phyloP scores from a whole-genome alignment of 345 rosid genomes.

The Gossypium ekmanianum region DNA sequence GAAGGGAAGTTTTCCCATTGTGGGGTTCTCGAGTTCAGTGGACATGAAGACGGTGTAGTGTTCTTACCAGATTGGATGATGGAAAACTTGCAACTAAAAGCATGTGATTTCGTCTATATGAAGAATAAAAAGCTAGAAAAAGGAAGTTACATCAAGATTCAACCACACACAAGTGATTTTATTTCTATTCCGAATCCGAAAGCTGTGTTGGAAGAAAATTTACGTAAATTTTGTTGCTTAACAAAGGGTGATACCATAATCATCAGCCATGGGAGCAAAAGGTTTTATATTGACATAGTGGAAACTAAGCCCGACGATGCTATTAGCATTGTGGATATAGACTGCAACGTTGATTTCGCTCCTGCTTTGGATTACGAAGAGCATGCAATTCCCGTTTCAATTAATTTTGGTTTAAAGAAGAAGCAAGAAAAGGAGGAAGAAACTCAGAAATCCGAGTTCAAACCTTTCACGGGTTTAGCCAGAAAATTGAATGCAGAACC shows the following conservation, averaged over 20 bases:
- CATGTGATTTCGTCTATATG: conserved; percentile 5
- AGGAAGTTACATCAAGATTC: conserved; percentile 22
- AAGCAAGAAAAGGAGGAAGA: background rate
- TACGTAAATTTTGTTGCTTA: conserved; percentile 23
- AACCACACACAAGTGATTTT: conserved; percentile 29
- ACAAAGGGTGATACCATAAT: conserved; percentile 29
- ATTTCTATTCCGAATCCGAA: conserved; percentile 18
- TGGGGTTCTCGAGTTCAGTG: conserved; percentile 30
- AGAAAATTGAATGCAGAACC: background rate
- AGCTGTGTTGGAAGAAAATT: conserved; percentile 19
- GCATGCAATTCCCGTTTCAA: conserved; percentile 4
- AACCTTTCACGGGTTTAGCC: conserved; percentile 4
- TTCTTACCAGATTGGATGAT: conserved; percentile 29
- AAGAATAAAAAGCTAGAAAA: conserved; percentile 11
- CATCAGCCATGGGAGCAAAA: conserved; percentile 14
- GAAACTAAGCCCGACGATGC: conserved; percentile 27
- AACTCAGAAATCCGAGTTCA: background rate
- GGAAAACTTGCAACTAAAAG: conserved; percentile 23
- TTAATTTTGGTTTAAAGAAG: background rate
- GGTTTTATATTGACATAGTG: conserved; percentile 11
- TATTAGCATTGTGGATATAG: conserved; percentile 18
- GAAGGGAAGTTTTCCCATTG: conserved; percentile 19
- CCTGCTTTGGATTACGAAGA: conserved; percentile 27
- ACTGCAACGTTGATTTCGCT: conserved; percentile 29
- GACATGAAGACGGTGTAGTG: conserved; percentile 9